phyloP scores from a whole-genome alignment of 805 yeast genomes.

The Wickerhamiella bombiphila region DNA sequence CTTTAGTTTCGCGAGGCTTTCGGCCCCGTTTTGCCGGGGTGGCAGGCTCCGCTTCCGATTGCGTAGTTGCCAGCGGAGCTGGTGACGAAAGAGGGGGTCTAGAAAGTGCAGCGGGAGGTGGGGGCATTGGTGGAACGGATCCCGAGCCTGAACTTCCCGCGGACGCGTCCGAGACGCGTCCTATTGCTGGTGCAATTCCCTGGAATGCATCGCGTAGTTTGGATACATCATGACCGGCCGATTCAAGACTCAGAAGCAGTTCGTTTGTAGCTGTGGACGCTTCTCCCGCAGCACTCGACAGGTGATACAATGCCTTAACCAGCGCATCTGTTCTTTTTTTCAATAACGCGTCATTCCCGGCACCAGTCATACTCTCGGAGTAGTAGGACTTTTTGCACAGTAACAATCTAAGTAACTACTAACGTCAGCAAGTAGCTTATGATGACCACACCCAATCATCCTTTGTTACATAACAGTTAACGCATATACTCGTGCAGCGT shows the following conservation, averaged over 20 bases:
- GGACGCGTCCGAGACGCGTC: neutral
- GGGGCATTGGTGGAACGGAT: too few relatives aligned
- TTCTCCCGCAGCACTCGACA: slow-evolving; percentile 75
- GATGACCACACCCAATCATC: too few relatives aligned
- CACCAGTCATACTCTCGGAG: too few relatives aligned
- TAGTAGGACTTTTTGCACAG: too few relatives aligned
- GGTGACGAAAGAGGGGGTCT: neutral
- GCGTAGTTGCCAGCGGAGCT: neutral
- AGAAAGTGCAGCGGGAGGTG: slow-evolving; percentile 13
- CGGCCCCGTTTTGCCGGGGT: slow-evolving; percentile 14
- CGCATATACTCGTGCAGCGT: too few relatives aligned
- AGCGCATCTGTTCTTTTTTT: too few relatives aligned
- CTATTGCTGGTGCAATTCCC: slow-evolving; percentile 7
- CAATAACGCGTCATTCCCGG: too few relatives aligned
- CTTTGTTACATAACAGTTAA: too few relatives aligned
- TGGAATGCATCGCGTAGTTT: slow-evolving; percentile 22
- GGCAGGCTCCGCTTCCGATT: slow-evolving; percentile 3
- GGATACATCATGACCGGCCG: slow-evolving; percentile 33
- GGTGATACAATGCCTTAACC: slow-evolving; percentile 65
- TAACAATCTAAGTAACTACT: too few relatives aligned
- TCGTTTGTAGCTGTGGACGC: slow-evolving; percentile 69
- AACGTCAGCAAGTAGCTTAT: too few relatives aligned
- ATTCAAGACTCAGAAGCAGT: slow-evolving; percentile 44
- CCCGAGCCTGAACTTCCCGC: too few relatives aligned
- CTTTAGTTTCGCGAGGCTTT: slow-evolving; percentile 26